These are phyloP conservation scores for Aspergillus texensis DNA, from an alignment of 2,329 filamentous ascomycete species.

Conservation along the genomic window DNA sequence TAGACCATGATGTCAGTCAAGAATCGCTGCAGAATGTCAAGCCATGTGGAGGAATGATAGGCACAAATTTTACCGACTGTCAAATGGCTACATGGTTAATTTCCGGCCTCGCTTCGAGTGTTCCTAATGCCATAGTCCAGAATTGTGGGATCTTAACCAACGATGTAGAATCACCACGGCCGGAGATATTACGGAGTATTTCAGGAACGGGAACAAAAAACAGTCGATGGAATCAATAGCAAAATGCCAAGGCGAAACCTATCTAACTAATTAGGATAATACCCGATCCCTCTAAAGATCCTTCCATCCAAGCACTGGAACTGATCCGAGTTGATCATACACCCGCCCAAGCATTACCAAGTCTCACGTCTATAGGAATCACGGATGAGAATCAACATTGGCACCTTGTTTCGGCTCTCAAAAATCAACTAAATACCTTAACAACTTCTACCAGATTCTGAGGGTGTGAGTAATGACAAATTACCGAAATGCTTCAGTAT, in stretches of 20 bases:
- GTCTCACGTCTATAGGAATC: too few species aligned
- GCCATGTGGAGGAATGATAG: conserved; percentile 1
- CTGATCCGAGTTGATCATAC: not conserved
- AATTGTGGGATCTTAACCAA: not conserved
- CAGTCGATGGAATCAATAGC: not conserved
- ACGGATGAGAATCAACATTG: too few species aligned
- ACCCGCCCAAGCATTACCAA: too few species aligned
- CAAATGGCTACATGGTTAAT: not conserved
- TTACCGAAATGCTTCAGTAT: too few species aligned
- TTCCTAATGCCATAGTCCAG: not conserved
- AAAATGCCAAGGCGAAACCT: not conserved
- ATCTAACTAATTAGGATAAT: not conserved
- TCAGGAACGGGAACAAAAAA: not conserved
- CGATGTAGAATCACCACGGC: too few species aligned
- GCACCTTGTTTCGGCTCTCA: too few species aligned
- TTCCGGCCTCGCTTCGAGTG: not conserved
- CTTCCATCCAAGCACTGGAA: not conserved
- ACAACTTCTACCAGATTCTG: too few species aligned
- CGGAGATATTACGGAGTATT: conserved; percentile 2
- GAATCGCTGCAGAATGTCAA: not conserved
- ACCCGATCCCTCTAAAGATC: not conserved
- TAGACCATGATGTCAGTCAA: not conserved
- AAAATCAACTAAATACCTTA: too few species aligned
- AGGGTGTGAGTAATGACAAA: rapidly evolving
- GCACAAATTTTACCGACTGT: not conserved